Conservation (phyloP, 192 early-diverging fungal genomes). For the Podochytrium sp. region DNA sequence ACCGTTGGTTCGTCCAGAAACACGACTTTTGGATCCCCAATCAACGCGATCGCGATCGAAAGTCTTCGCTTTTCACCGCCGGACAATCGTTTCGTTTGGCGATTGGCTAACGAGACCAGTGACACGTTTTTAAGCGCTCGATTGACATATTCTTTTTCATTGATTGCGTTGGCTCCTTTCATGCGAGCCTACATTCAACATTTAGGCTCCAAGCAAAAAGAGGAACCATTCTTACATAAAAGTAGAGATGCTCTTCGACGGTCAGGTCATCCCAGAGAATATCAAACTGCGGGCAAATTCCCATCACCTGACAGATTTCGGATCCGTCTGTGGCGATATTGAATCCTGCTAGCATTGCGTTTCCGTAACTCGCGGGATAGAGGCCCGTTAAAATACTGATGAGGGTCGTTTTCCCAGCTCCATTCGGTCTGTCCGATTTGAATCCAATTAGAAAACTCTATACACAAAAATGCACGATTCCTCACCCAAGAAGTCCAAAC, state of each 20-base stretch:
- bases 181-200: constrained; percentile 51
- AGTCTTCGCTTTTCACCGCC: constrained; percentile 77
- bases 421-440: neutral
- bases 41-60: constrained; percentile 57
- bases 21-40: constrained; percentile 65
- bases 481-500: constrained; percentile 61
- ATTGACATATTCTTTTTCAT: constrained; percentile 56
- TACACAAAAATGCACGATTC: constrained; percentile 42
- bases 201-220: neutral
- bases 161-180: constrained; percentile 62
- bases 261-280: constrained; percentile 80
- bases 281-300: constrained; percentile 78
- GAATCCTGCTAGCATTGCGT: constrained; percentile 63
- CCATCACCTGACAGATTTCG: constrained; percentile 70
- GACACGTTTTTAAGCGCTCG: constrained; percentile 60
- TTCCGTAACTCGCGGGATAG: constrained; percentile 62
- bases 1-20: constrained; percentile 83
- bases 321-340: constrained; percentile 57
- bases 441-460: neutral
- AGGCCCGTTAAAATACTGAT: constrained; percentile 77
- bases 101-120: constrained; percentile 56
- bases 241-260: constrained; percentile 73
- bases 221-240: constrained; percentile 46
- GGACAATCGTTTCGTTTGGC: constrained; percentile 65
- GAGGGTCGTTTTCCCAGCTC: constrained; percentile 73